Evolutionary conservation across 106 monocot genomes (phyloP), one percentile per base, ranked within the genome.

Genomic region (Allium fistulosum): DNA sequence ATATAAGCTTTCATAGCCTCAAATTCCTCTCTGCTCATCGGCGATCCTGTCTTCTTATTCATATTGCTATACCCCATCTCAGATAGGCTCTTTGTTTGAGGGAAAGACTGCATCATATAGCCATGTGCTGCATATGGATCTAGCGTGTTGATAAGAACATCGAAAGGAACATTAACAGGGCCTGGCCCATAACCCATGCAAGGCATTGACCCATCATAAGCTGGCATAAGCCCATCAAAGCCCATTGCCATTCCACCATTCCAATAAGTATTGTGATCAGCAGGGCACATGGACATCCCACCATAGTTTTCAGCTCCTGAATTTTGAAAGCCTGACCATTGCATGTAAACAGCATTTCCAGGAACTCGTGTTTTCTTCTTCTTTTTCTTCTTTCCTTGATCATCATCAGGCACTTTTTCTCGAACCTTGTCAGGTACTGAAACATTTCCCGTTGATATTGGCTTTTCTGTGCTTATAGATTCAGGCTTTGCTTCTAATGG

Each of bases 371-470:
- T 18, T 75, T 88, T 87, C 57, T 88, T 96, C 76, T 96, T 96
- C 65, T 91, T 95, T 75, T 96, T 96, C 67, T 86, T 91, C 78
- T 96, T 96, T 81, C 92, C 88, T 85, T 77, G 88, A 9, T 93
- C 92, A 55, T 58, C 71, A 50, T 63, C 69, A 72, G 69, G 72
- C 58, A 84, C 0, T 69, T 82, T 90, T 69, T 90, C 90, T 51
- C 63, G 84, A 18, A 53, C 57, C 45, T 88, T 91, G 60, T 80
- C 84, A 45, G 71, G 67, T 10, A 75, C 77, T 46, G 59, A 66
- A 0, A 1, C 2, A 59, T 17, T 59, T 17, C 13, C 16, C 0
- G 16, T 1, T 17, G 15, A 3, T 59, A 22, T 22, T 22, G 22
- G 22, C 22, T 22, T 1, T 22, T 22, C 22, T 22, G 22, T 22